Percentiles rank a stretch among this genome's conserved stretches.
phyloP scores from a whole-genome alignment of 768 basidiomycete genomes.

The Lentinus brumalis region DNA sequence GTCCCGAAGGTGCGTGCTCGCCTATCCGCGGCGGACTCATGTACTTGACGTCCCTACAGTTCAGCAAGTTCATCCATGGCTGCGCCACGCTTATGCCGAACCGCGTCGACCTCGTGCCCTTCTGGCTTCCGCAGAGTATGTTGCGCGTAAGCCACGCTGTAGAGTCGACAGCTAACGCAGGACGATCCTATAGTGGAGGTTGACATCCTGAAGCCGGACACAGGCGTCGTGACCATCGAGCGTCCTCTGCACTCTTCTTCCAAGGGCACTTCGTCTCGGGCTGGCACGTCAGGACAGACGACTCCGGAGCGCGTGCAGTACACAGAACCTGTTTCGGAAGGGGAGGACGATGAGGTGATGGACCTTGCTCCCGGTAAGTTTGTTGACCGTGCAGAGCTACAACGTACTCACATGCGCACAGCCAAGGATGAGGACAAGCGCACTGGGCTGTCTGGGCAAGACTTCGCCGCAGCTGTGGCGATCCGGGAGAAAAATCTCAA shows the following conservation, averaged over 20 bases:
- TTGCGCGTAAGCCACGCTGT: background rate
- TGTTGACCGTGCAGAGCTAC: too few species aligned
- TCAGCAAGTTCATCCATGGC: constrained; percentile 93
- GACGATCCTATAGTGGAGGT: constrained; percentile 69
- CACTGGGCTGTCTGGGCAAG: constrained; percentile 70
- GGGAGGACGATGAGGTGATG: constrained; percentile 85
- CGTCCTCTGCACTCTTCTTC: constrained; percentile 62
- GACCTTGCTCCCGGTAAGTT: constrained; percentile 55
- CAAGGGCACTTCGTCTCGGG: constrained; percentile 41
- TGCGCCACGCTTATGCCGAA: constrained; percentile 91
- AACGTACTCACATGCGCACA: background rate
- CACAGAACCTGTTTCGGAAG: constrained; percentile 91
- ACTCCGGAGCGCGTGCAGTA: constrained; percentile 52
- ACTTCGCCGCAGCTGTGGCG: constrained; percentile 83
- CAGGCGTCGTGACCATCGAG: constrained; percentile 65
- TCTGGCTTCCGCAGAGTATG: constrained; percentile 96
- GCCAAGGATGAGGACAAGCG: constrained; percentile 80
- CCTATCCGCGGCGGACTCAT: background rate
- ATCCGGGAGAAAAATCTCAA: constrained; percentile 83
- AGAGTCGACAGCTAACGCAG: background rate
- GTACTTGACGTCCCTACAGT: constrained; percentile 6
- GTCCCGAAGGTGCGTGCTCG: constrained; percentile 89
- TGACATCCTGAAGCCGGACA: constrained; percentile 92
- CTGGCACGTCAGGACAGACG: constrained; percentile 45
- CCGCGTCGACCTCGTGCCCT: constrained; percentile 94